These are phyloP conservation scores for Boletus insuetus DNA, from an alignment of 768 basidiomycete genomes.

Conservation along the genomic window DNA sequence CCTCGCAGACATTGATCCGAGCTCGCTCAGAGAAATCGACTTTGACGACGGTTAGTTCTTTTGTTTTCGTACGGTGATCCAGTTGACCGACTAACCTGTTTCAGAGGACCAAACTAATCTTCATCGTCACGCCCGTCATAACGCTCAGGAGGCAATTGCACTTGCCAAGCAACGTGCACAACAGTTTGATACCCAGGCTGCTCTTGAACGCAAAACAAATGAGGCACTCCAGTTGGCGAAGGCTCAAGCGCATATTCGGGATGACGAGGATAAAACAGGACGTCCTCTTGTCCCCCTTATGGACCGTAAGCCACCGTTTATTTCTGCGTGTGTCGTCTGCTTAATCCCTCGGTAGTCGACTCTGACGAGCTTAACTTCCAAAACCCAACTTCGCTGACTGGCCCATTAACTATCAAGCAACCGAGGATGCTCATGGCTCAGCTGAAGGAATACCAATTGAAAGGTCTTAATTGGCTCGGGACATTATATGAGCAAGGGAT, in stretches of 20 bases:
- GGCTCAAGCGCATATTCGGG: constrained; percentile 42
- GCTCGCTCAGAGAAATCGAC: constrained; percentile 68
- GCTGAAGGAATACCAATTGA: constrained; percentile 96
- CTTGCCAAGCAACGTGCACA: constrained; percentile 76
- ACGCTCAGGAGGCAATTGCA: constrained; percentile 85
- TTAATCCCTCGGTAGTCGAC: constrained; percentile 56
- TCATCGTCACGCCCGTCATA: constrained; percentile 78
- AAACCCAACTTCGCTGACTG: constrained; percentile 89
- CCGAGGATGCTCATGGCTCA: constrained; percentile 96
- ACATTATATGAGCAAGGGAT: constrained; percentile 99
- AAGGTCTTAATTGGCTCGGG: constrained; percentile 96
- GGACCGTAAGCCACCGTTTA: constrained; percentile 54
- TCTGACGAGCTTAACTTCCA: constrained; percentile 99
- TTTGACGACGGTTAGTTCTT: constrained; percentile 79
- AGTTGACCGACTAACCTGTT: constrained; percentile 3
- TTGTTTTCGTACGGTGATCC: background rate
- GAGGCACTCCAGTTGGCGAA: constrained; percentile 72
- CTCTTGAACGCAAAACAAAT: constrained; percentile 75
- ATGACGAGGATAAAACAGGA: constrained; percentile 39
- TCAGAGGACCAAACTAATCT: constrained; percentile 87
- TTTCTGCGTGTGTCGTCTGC: background rate
- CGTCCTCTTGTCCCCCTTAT: constrained; percentile 50
- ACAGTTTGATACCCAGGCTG: constrained; percentile 83
- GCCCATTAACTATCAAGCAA: constrained; percentile 81
- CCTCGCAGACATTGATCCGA: constrained; percentile 51